These are phyloP conservation scores for Hysterangium stoloniferum DNA, from an alignment of 768 basidiomycete species.

Conservation along the genomic window DNA sequence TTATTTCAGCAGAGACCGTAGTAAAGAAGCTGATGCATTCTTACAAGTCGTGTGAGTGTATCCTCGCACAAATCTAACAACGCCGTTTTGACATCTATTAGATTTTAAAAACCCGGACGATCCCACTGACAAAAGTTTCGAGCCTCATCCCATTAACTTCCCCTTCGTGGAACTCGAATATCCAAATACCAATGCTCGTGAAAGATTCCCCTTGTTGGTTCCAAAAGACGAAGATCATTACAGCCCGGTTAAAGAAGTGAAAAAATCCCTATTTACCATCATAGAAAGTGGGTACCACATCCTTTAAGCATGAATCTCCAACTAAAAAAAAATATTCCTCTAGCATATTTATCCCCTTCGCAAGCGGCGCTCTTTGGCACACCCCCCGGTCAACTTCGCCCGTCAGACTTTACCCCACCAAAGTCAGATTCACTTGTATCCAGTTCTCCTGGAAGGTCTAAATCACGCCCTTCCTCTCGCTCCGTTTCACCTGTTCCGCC, in stretches of 20 bases:
- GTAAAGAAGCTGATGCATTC: constrained; percentile 55
- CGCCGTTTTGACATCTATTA: constrained; percentile 21
- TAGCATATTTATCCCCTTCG: constrained; percentile 7
- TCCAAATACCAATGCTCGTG: constrained; percentile 60
- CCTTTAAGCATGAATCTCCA: background rate
- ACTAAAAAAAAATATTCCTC: background rate
- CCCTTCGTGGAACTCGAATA: constrained; percentile 73
- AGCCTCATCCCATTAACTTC: constrained; percentile 47
- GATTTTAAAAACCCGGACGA: constrained; percentile 67
- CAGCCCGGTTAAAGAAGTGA: constrained; percentile 75
- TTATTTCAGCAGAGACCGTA: constrained; percentile 58
- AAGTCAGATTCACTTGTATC: constrained; percentile 10
- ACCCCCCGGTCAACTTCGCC: constrained; percentile 2
- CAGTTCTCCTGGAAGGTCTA: constrained; percentile 14
- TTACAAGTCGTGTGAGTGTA: constrained; percentile 59
- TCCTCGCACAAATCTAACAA: constrained; percentile 3
- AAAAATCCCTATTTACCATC: constrained; percentile 63
- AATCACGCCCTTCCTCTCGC: constrained; percentile 15
- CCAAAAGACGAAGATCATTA: constrained; percentile 85
- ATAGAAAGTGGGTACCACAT: constrained; percentile 43
- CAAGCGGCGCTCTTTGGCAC: constrained; percentile 9
- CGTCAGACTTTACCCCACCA: constrained; percentile 9
- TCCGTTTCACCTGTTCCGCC: constrained; percentile 14
- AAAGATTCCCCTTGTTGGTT: constrained; percentile 55
- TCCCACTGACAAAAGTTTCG: constrained; percentile 53